Evolutionary conservation across 768 basidiomycete species (phyloP), one percentile per base, ranked within the genome.

Genomic region (Pleurotus djamor): DNA sequence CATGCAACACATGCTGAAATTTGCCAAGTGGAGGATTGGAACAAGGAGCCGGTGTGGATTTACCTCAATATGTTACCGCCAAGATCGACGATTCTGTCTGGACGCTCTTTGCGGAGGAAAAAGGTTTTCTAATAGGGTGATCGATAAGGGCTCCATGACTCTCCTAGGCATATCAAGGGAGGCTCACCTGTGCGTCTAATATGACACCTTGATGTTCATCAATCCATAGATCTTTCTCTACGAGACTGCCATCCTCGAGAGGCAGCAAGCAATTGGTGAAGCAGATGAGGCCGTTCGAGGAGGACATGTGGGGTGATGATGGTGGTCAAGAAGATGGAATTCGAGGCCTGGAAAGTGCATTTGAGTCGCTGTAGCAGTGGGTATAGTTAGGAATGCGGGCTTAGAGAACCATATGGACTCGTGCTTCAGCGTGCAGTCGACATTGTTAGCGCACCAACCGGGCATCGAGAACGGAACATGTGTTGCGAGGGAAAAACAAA

Each of bases 251-350:
- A 67, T 94, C 91, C 69, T 94, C 92, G 58, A 80, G 82, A 1
- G 89, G 86, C 28, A 96, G 77, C 58, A 89, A 71, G 65, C 93
- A 93, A 72, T 95, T 94, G 41, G 93, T 94, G 74, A 95, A 93
- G 73, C 93, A 91, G 52, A 93, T 74, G 28, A 94, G 79, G 48
- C 83, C 84, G 71, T 92, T 92, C 4, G 75, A 45, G 54, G 80
- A 76, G 60, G 75, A 67, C 79, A 79, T 81, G 49, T 52, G 57
- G 21, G 51, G 32, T 62, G 45, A 49, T 48, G 57, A 32, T 48
- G 35, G 44, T n/a, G 16, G 57, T 16, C 41, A 44, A 35, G 13
- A 44, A 14, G 28, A 48, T 28, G 14, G n/a, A 36, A 33, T 32
- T 16, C 38, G 14, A 50, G 34, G 49, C 49, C 34, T 33, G 21